Conservation (phyloP, 1,284 basidiomycete species). For the Pyrrhoderma noxium region DNA sequence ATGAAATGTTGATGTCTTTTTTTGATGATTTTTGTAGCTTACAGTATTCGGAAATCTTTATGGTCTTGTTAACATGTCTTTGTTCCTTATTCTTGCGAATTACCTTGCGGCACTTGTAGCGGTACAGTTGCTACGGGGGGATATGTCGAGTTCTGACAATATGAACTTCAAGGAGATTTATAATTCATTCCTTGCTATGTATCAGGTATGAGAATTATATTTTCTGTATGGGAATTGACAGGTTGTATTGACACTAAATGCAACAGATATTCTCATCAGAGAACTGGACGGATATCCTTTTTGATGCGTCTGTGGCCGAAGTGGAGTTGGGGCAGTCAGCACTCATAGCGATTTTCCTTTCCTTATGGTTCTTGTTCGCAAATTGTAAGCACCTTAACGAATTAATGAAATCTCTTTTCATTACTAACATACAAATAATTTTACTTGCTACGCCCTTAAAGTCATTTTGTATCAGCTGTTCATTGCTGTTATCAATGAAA, state of each 20-base stretch:
- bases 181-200: constrained; percentile 86
- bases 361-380: constrained; percentile 87
- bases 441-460: constrained; percentile 27
- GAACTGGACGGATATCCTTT: constrained; percentile 89
- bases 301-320: constrained; percentile 61
- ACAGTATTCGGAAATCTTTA: constrained; percentile 91
- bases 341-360: constrained; percentile 71
- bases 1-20: constrained; percentile 3
- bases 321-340: constrained; percentile 62
- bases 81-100: constrained; percentile 89
- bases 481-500: constrained; percentile 98
- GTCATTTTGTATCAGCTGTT: constrained; percentile 98
- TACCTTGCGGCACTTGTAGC: constrained; percentile 80
- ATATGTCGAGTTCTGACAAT: constrained; percentile 46
- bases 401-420: constrained; percentile 12
- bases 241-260: neutral
- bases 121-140: constrained; percentile 74
- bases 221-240: too few relatives aligned
- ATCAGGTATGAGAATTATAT: constrained; percentile 38
- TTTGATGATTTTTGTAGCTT: constrained; percentile 38
- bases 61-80: constrained; percentile 88
- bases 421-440: constrained; percentile 2
- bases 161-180: constrained; percentile 89
- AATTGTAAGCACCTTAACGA: constrained; percentile 59
- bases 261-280: constrained; percentile 86